Base-by-base conservation (phyloP, 768 basidiomycete species). In the Boletus vinaceobasis region DNA sequence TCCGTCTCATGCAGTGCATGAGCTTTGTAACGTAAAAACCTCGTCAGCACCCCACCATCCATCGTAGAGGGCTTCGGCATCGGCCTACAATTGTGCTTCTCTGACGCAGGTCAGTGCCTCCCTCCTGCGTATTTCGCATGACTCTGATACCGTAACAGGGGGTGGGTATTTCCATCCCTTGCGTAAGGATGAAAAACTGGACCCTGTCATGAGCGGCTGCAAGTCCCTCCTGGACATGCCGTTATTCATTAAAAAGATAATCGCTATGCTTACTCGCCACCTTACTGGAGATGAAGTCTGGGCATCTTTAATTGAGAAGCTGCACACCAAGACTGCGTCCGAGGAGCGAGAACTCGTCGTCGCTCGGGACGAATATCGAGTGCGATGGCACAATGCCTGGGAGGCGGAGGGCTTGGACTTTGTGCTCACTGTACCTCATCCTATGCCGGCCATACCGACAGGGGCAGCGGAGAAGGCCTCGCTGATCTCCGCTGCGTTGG, bases 41-140 rank as follows among this genome's bases (percentile, higher is more conserved):
- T 46, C n/a, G 40, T 15, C 38, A 77, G 77, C 50, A 60, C 56
- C 10, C 73, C 83, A 27, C 83, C 84, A n/a, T 66, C 75, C 47
- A 73, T 83, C 26, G 58, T 69, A n/a, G 73, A 77, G 43, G 78
- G 82, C n/a, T 65, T 82, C 21, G 71, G 74, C 48, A 73, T 81
- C 31, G 82, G 79, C 10, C 77, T 83, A 58, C 78, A 84, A 56
- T 65, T 85, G 19, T 65, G 79, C 32, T 83, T 85, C 64, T 74
- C 79, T 5, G 84, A 85, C 46, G 81, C 79, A 44, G 83, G 84
- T 79, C 43, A 53, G 60, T 53, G 26, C 54, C 29, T 6, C 5
- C 11, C 11, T 44, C 19, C 4, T 23, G 5, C 19, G 14, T 39
- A 33, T 38, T 45, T 38, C 3, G 2, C 6, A 19, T 35, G 10